A percentile compares a stretch with the other conserved stretches of the same genome.
phyloP scores from a whole-genome alignment of 179 eudicot species.

The Actinidia chinensis region DNA sequence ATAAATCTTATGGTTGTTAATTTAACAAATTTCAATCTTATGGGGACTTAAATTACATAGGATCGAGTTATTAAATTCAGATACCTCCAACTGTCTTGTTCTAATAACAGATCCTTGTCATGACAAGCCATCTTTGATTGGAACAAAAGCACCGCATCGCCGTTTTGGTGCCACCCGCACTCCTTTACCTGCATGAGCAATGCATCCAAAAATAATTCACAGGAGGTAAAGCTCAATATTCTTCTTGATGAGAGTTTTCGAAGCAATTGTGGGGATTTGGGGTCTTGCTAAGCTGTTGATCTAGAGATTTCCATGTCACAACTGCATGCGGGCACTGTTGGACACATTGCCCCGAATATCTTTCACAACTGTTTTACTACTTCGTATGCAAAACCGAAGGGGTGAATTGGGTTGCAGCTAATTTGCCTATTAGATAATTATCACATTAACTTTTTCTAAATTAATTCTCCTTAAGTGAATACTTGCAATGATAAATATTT shows the following conservation, averaged over 20 bases:
- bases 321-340: slow-evolving; percentile 91
- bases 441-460: too few species aligned
- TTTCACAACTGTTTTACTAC: too few species aligned
- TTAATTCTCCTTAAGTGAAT: too few species aligned
- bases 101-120: slow-evolving; percentile 50
- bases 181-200: slow-evolving; percentile 84
- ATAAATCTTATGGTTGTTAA: neutral
- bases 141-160: slow-evolving; percentile 82
- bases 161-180: slow-evolving; percentile 75
- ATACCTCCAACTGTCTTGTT: neutral
- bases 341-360: slow-evolving; percentile 95
- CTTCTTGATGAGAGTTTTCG: slow-evolving; percentile 83
- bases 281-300: slow-evolving; percentile 96
- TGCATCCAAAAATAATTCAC: slow-evolving; percentile 88
- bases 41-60: neutral
- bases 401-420: too few species aligned
- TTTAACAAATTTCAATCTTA: neutral
- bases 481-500: too few species aligned
- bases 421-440: too few species aligned
- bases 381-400: too few species aligned
- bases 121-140: slow-evolving; percentile 77
- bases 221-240: slow-evolving; percentile 93
- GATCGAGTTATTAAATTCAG: neutral
- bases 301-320: slow-evolving; percentile 82
- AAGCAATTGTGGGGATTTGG: slow-evolving; percentile 95